Conservation (phyloP, 1,284 basidiomycete species). For the Fomitopsis betulina region DNA sequence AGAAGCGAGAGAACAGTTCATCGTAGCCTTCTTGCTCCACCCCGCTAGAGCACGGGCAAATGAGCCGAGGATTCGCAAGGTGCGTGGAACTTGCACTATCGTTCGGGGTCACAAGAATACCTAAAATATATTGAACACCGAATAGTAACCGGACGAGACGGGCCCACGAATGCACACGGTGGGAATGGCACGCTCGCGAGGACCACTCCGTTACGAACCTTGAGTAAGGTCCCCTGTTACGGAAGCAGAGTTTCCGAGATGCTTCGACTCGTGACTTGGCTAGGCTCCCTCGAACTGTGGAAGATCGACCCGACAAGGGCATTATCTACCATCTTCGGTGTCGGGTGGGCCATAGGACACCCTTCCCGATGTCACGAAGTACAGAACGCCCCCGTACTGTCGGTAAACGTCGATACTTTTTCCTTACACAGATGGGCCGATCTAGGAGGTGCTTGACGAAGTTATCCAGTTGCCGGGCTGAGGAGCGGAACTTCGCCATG, state of each 20-base stretch:
- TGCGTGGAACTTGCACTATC: not conserved
- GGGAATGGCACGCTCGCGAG: not conserved
- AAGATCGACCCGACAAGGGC: not conserved
- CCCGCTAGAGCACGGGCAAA: not conserved
- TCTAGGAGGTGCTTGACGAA: not conserved
- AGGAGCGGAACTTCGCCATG: not conserved
- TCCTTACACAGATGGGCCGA: not conserved
- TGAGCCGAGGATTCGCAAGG: not conserved
- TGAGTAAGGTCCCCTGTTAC: not conserved
- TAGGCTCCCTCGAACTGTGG: not conserved
- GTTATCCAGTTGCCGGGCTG: not conserved
- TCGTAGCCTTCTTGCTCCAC: not conserved
- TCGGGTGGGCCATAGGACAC: not conserved
- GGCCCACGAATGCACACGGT: not conserved
- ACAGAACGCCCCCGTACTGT: not conserved
- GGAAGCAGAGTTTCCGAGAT: not conserved
- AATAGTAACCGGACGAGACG: not conserved
- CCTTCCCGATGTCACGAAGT: not conserved
- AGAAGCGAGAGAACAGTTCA: not conserved
- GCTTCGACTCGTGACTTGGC: not conserved
- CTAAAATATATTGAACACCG: not conserved
- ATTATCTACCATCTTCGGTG: not conserved
- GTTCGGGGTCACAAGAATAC: not conserved
- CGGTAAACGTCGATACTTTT: not conserved
- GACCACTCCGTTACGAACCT: not conserved